Evolutionary conservation across 768 basidiomycete species (phyloP).

Genomic region (Trametes sanguinea): DNA sequence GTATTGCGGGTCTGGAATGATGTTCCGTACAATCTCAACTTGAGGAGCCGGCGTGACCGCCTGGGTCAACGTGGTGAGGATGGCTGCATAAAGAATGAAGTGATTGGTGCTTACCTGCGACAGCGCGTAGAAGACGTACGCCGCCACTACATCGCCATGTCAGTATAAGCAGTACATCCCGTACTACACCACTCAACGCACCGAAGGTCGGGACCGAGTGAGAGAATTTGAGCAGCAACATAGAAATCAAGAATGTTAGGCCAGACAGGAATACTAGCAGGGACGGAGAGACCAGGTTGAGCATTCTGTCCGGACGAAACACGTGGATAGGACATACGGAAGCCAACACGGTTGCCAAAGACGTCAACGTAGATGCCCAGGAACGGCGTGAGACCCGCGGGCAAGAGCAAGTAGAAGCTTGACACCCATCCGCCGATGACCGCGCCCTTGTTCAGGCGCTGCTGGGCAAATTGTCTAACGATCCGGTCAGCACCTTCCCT

Average conservation of each 20-base stretch:
- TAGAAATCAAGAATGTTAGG: conserved; percentile 42
- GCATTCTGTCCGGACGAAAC: neutral
- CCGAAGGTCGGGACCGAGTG: conserved; percentile 41
- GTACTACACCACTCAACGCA: conserved; percentile 20
- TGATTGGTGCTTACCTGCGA: conserved; percentile 34
- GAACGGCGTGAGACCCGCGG: conserved; percentile 43
- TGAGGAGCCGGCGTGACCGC: conserved; percentile 40
- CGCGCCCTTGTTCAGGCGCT: conserved; percentile 44
- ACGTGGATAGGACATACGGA: conserved; percentile 33
- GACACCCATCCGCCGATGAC: conserved; percentile 49
- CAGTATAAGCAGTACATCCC: neutral
- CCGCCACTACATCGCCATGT: conserved; percentile 33
- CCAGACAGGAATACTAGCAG: conserved; percentile 42
- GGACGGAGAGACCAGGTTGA: neutral
- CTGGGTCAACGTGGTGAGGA: conserved; percentile 2
- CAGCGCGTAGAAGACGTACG: conserved; percentile 45
- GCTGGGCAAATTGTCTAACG: conserved; percentile 43
- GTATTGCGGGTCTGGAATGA: conserved; percentile 44
- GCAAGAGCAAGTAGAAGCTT: conserved; percentile 44
- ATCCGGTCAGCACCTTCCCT: no score
- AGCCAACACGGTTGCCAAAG: conserved; percentile 40
- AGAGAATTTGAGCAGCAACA: conserved; percentile 44
- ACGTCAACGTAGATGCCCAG: conserved; percentile 44
- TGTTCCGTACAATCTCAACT: conserved; percentile 42
- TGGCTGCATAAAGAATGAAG: neutral